Evolutionary conservation across 2,329 filamentous ascomycete species (phyloP).

Genomic region (Corinectria fuckeliana): DNA sequence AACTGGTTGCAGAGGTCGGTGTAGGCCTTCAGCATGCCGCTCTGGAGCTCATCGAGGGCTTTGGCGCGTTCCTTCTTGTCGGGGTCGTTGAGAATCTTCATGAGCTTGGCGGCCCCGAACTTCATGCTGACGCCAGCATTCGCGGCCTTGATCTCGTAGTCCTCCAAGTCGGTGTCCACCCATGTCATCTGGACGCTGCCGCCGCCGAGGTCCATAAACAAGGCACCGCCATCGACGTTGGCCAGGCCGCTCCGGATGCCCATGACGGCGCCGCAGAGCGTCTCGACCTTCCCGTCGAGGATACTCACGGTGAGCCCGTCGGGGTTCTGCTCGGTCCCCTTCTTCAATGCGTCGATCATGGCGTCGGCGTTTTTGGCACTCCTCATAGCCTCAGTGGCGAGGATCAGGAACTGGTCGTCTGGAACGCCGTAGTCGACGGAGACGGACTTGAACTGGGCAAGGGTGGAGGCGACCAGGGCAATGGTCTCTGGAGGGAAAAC

Average conservation of each 20-base stretch:
- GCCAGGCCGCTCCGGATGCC: constrained; percentile 80
- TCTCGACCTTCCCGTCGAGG: constrained; percentile 81
- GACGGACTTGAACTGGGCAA: constrained; percentile 74
- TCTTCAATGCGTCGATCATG: constrained; percentile 69
- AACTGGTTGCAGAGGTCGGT: constrained; percentile 56
- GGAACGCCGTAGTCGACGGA: constrained; percentile 75
- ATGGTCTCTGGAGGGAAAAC: constrained; percentile 65
- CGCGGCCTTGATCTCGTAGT: constrained; percentile 62
- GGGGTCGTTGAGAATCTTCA: constrained; percentile 53
- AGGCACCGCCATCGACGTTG: constrained; percentile 64
- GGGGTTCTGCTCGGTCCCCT: constrained; percentile 55
- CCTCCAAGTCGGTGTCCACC: constrained; percentile 55
- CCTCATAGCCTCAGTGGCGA: constrained; percentile 90
- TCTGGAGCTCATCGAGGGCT: constrained; percentile 61
- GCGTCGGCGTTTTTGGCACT: constrained; percentile 75
- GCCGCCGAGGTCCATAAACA: constrained; percentile 89
- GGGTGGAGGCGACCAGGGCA: constrained; percentile 65
- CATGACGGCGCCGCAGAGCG: constrained; percentile 76
- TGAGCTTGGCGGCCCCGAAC: constrained; percentile 66
- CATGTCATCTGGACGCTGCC: constrained; percentile 71
- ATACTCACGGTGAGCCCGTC: constrained; percentile 72
- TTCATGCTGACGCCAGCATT: constrained; percentile 63
- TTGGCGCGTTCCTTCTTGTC: constrained; percentile 43
- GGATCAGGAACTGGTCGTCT: constrained; percentile 68
- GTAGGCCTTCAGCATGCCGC: constrained; percentile 67